A percentile compares a stretch with the other conserved stretches of the same genome.
phyloP scores from a whole-genome alignment of 164 flowering plant species.

The Nymphaea thermarum region DNA sequence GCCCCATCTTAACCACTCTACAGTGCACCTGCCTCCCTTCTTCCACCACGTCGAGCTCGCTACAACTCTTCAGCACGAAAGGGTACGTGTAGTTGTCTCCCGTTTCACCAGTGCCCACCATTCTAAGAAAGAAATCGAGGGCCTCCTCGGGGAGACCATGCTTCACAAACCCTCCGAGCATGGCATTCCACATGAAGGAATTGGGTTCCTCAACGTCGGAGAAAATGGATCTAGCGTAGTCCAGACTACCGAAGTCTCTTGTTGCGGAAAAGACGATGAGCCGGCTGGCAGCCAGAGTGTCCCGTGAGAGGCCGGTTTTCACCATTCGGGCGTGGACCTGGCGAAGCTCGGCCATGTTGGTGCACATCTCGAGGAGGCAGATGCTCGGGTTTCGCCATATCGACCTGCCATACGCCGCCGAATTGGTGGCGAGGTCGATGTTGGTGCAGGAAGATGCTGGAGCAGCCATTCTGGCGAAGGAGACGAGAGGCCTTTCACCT shows the following conservation, averaged over 20 bases:
- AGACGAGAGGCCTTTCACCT: too few species aligned
- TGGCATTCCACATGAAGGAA: slow-evolving; percentile 52
- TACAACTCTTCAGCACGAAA: slow-evolving; percentile 35
- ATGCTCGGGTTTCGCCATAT: background rate
- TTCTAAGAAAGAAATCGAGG: slow-evolving; percentile 26
- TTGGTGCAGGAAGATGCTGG: too few species aligned
- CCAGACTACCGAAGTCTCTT: slow-evolving; percentile 8
- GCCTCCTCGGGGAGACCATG: slow-evolving; percentile 23
- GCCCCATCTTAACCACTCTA: slow-evolving; percentile 33
- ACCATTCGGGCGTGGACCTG: slow-evolving; percentile 44
- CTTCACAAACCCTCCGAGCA: slow-evolving; percentile 33
- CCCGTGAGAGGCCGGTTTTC: slow-evolving; percentile 35
- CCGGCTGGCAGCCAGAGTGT: slow-evolving; percentile 34
- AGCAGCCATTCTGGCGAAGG: too few species aligned
- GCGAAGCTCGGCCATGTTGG: slow-evolving; percentile 12
- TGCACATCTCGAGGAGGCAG: slow-evolving; percentile 12
- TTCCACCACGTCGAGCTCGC: slow-evolving; percentile 21
- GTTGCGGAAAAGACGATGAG: slow-evolving; percentile 20
- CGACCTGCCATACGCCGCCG: background rate
- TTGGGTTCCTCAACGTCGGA: slow-evolving; percentile 32
- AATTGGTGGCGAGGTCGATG: background rate
- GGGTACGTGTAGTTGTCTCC: slow-evolving; percentile 62
- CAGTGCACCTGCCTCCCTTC: slow-evolving; percentile 51
- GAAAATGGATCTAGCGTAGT: slow-evolving; percentile 28
- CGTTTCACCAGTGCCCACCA: slow-evolving; percentile 22